These are phyloP conservation scores for Raffaelea albimanens DNA, from an alignment of 2,329 filamentous ascomycete species.

Conservation along the genomic window DNA sequence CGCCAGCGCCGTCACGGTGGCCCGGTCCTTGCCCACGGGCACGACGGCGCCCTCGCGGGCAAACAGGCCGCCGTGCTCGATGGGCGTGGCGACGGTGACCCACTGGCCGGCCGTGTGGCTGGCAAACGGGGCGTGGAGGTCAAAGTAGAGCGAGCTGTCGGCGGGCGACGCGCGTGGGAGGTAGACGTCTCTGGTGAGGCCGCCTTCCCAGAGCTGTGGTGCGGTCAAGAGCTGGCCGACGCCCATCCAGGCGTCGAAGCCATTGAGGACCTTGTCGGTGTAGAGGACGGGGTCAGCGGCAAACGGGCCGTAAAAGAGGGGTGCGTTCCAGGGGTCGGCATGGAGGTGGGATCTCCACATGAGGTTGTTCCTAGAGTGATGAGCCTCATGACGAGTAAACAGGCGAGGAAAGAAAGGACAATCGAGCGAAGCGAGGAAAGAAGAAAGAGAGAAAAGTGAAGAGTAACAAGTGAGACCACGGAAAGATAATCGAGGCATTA, in stretches of 20 bases:
- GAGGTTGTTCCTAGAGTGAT: constrained; percentile 2
- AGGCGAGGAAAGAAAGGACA: too few species aligned
- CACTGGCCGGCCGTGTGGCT: not conserved
- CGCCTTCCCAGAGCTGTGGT: constrained; percentile 1
- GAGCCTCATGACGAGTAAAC: too few species aligned
- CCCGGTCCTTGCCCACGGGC: not conserved
- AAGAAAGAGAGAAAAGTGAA: too few species aligned
- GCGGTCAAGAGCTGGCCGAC: not conserved
- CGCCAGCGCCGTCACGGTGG: not conserved
- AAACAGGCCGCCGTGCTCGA: constrained; percentile 1
- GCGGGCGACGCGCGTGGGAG: not conserved
- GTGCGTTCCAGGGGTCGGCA: not conserved
- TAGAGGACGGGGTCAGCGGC: not conserved
- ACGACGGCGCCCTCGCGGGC: not conserved
- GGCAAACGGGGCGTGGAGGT: not conserved
- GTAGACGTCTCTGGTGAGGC: not conserved
- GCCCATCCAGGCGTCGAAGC: constrained; percentile 1
- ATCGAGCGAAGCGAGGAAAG: too few species aligned
- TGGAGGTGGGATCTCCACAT: not conserved
- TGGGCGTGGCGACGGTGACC: not conserved
- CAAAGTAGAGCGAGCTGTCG: not conserved
- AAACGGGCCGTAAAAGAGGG: constrained; percentile 1
- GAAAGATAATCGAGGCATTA: too few species aligned
- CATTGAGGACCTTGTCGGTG: not conserved
- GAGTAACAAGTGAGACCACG: too few species aligned